Evolutionary conservation across 2,329 filamentous ascomycete genomes (phyloP).

Genomic region (Cercospora sojina): DNA sequence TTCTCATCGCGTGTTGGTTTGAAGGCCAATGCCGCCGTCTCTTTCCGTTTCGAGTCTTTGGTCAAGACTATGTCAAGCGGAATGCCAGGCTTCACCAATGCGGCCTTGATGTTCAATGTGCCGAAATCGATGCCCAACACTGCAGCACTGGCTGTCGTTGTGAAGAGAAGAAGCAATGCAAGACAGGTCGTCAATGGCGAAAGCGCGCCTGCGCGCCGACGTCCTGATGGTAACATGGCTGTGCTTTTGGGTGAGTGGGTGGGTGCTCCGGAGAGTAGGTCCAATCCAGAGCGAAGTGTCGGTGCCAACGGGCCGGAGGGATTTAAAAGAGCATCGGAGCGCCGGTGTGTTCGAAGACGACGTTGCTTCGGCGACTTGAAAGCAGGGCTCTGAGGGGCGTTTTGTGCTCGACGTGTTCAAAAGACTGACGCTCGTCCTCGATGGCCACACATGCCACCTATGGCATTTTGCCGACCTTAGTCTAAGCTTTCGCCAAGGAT

Average conservation of each 20-base stretch:
- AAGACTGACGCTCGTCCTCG: slow-evolving; percentile 2
- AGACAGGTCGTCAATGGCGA: slow-evolving; percentile 26
- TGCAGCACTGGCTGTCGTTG: slow-evolving; percentile 58
- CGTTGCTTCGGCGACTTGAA: not conserved
- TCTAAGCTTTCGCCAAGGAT: not conserved
- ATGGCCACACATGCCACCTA: slow-evolving; percentile 8
- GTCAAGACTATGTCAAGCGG: slow-evolving; percentile 97
- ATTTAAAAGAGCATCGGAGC: slow-evolving; percentile 4
- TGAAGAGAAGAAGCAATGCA: slow-evolving; percentile 54
- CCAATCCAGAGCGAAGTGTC: not conserved
- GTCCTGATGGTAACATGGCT: slow-evolving; percentile 29
- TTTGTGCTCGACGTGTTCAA: slow-evolving; percentile 12
- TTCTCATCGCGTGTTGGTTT: slow-evolving; percentile 70
- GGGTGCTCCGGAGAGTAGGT: not conserved
- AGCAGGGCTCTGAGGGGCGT: not conserved
- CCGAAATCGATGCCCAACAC: slow-evolving; percentile 92
- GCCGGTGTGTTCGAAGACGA: not conserved
- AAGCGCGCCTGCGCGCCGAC: slow-evolving; percentile 30
- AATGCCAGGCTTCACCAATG: slow-evolving; percentile 92
- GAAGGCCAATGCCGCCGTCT: slow-evolving; percentile 86
- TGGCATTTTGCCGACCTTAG: not conserved
- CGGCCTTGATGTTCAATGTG: slow-evolving; percentile 95
- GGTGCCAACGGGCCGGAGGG: not conserved
- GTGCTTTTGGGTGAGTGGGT: slow-evolving; percentile 6
- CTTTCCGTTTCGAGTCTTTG: slow-evolving; percentile 96